phyloP scores from a whole-genome alignment of 176 grass and related monocot species.

The Elaeis guineensis region DNA sequence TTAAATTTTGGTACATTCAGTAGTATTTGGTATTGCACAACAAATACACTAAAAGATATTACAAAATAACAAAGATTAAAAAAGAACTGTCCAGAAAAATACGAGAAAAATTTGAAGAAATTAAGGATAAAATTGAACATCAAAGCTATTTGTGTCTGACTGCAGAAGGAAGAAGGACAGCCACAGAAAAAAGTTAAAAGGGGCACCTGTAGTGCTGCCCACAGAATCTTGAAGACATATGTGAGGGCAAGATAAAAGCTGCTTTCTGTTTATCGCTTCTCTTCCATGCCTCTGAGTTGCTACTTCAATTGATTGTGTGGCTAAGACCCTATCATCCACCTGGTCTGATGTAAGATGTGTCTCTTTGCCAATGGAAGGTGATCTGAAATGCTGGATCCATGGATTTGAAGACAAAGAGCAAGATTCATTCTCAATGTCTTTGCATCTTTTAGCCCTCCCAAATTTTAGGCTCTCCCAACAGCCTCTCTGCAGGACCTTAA shows the following conservation, averaged over 20 bases:
- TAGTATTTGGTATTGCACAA: too few relatives aligned
- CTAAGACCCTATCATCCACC: conserved; percentile 23
- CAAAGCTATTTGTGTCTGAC: not conserved
- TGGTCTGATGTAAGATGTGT: conserved; percentile 1
- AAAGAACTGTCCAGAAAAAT: not conserved
- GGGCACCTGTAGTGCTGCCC: conserved; percentile 37
- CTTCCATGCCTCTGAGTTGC: conserved; percentile 16
- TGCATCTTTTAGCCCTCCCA: conserved; percentile 21
- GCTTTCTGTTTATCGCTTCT: conserved; percentile 23
- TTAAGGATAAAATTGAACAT: not conserved
- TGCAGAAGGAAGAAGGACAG: conserved; percentile 2
- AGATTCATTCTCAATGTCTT: conserved; percentile 14
- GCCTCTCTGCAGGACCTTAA: conserved; percentile 51
- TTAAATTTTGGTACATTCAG: not conserved
- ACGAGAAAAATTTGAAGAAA: not conserved
- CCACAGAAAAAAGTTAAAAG: not conserved
- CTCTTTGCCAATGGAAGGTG: conserved; percentile 12
- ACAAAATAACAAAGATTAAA: too few relatives aligned
- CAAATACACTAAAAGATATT: too few relatives aligned
- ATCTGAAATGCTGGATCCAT: conserved; percentile 55
- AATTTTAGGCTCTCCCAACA: conserved; percentile 45
- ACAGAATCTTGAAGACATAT: conserved; percentile 21
- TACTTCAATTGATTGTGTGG: conserved; percentile 17
- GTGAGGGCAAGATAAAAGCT: conserved; percentile 9
- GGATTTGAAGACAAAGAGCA: conserved; percentile 31